Evolutionary conservation across 2,329 filamentous ascomycete species (phyloP).

Genomic region (Cryphonectria nitschkei): DNA sequence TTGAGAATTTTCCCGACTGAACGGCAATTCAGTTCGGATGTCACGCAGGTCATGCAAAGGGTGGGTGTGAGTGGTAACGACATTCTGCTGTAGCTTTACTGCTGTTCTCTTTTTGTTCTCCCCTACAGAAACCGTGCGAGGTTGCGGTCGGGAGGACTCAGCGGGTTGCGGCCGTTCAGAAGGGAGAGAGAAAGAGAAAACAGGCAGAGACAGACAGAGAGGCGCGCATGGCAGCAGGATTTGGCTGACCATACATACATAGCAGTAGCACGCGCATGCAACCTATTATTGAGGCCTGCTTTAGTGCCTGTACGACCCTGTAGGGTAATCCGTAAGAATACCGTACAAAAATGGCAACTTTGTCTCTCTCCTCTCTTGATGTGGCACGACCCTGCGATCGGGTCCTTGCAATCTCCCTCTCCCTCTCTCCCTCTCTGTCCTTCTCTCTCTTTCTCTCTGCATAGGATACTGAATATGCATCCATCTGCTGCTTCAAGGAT

Average conservation of each 20-base stretch:
- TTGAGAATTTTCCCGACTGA: neutral
- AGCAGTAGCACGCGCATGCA: neutral
- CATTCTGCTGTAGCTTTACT: neutral
- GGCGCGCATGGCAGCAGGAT: neutral
- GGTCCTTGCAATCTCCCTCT: neutral
- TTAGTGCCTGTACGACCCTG: neutral
- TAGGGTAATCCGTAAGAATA: neutral
- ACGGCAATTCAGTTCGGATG: neutral
- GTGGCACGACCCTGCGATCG: too few species aligned
- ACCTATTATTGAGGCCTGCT: neutral
- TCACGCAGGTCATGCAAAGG: neutral
- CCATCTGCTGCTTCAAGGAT: neutral
- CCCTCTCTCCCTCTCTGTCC: neutral
- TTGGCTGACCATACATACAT: neutral
- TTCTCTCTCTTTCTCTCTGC: neutral
- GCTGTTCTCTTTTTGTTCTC: neutral
- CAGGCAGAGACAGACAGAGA: neutral
- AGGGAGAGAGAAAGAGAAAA: neutral
- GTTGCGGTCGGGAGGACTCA: neutral
- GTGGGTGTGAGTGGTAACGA: neutral
- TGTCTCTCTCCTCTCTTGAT: neutral
- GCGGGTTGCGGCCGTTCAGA: neutral
- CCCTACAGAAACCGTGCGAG: neutral
- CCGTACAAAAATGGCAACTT: neutral
- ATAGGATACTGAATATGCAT: neutral